Base-by-base conservation (phyloP, 2,329 filamentous ascomycete species). In the Xylaria sp. region DNA sequence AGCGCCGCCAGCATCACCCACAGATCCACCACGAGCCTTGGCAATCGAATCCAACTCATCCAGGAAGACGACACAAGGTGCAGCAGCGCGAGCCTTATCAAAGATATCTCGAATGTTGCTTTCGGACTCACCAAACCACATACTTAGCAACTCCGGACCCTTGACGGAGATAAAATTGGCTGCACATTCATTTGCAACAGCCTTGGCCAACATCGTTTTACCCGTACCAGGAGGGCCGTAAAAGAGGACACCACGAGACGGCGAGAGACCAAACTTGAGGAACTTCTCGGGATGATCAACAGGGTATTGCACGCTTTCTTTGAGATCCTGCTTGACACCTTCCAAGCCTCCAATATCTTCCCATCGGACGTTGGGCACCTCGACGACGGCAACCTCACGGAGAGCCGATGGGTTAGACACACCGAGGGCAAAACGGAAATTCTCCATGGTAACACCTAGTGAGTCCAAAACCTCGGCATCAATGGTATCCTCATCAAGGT, bases 81-180 rank as follows among this genome's bases (percentile, higher is more conserved):
- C 95, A 64, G 96, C 95, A 66, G 95, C 96, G 76, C 95, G 92
- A 68, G 95, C 95, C 88, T 98, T 99, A 87, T 99, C 95, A 79
- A 99, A 99, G 73, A 99, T 99, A 78, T 99, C 95, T 76, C 95
- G 92, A 69, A 99, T 98, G 82, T 99, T 99, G 87, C 92, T 97
- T 83, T 99, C 96, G 56, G 95, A 99, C 83, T 99, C 95, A 89
- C 95, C 95, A 76, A 99, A 99, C 95, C 95, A 99, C 95, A 99
- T 99, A 79, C 93, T 97, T 72, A 99, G 87, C 73, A 99, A 85
- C 79, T 99, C 95, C 60, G 95, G 96, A 64, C 95, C 95, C 88
- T 99, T 99, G 80, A 99, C 90, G 40, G 95, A 99, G 77, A 99
- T 98, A 83, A 99, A 99, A 85, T 99, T 99, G 85, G 95, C 95